A percentile compares a stretch with the other conserved stretches of the same genome.
Evolutionary conservation across 108 stramenopile species (phyloP).

Genomic region (Discostella stelligeroides): DNA sequence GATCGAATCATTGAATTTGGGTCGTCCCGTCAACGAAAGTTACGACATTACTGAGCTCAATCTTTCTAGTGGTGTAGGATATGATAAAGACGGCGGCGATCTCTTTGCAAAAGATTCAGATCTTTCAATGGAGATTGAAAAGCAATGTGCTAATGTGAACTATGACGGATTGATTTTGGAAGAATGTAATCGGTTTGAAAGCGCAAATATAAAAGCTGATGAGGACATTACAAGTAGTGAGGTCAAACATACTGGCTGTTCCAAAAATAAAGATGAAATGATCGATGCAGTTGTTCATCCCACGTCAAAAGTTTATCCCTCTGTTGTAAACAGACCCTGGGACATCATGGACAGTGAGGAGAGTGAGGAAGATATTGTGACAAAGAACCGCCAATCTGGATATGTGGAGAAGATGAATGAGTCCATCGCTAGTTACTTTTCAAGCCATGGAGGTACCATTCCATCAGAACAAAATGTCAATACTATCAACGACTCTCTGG

Average conservation of each 20-base stretch:
- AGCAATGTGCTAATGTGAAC: not conserved
- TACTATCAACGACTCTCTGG: not conserved
- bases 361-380: not conserved
- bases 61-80: not conserved
- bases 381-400: not conserved
- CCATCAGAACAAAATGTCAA: not conserved
- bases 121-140: constrained; percentile 10
- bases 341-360: constrained; percentile 3
- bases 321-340: not conserved
- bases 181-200: not conserved
- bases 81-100: too few species aligned
- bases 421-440: constrained; percentile 5
- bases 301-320: not conserved
- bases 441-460: not conserved
- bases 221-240: too few species aligned
- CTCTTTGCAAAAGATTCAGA: not conserved
- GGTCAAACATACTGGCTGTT: too few species aligned
- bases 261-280: not conserved
- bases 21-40: not conserved
- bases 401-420: constrained; percentile 6
- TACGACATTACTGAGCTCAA: not conserved
- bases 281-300: not conserved
- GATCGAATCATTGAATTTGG: not conserved
- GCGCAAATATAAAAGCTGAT: not conserved
- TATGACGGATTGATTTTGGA: not conserved